Evolutionary conservation across 495 filamentous ascomycete species (phyloP).

Genomic region (Tuber borchii): DNA sequence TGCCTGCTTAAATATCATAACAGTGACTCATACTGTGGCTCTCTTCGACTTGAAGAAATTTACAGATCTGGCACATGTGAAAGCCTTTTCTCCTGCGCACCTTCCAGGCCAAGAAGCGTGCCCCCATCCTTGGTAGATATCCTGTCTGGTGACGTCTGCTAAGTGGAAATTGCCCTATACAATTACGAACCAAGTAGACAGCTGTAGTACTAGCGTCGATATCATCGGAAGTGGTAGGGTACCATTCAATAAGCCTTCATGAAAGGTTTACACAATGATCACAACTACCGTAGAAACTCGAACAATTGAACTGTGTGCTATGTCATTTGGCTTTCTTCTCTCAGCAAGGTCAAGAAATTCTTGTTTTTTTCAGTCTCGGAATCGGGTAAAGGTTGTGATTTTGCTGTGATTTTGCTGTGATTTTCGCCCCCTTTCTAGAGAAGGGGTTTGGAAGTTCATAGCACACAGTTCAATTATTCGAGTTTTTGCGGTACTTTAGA

Average conservation of each 20-base stretch:
- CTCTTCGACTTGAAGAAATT: conserved; percentile 54
- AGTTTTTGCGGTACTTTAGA: no score
- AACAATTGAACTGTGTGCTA: no score
- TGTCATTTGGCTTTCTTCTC: no score
- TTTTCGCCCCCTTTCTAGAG: no score
- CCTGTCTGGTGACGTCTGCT: conserved; percentile 56
- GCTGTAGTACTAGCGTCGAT: conserved; percentile 15
- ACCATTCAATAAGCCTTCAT: conserved; percentile 53
- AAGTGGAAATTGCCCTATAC: conserved; percentile 64
- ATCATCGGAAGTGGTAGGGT: conserved; percentile 43
- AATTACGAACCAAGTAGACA: conserved; percentile 50
- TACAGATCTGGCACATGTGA: conserved; percentile 58
- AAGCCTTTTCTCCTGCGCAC: conserved; percentile 56
- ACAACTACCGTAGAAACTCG: no score
- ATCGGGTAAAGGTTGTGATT: no score
- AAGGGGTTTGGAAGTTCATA: no score
- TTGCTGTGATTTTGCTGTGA: no score
- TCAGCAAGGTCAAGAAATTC: no score
- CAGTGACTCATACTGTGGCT: conserved; percentile 57
- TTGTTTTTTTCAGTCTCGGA: no score
- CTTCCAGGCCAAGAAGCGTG: conserved; percentile 59
- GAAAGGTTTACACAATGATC: conserved; percentile 63
- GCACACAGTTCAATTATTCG: no score
- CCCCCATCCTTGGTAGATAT: conserved; percentile 46
- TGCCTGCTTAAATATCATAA: conserved; percentile 56